phyloP scores from a whole-genome alignment of 169 alveolate genomes.

The Theileria sp. region DNA sequence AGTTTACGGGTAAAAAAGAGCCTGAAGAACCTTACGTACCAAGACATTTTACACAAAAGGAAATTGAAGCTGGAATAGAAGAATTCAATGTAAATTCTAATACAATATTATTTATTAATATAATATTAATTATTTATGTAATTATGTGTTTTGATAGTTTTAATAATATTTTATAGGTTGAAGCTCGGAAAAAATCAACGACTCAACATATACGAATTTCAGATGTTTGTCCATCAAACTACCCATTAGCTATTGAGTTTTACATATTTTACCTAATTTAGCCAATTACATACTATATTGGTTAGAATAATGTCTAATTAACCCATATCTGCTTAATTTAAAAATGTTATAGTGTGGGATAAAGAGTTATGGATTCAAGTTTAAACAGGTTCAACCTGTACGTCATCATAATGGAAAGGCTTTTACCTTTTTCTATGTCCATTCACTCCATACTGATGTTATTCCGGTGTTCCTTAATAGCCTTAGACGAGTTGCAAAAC shows the following conservation, averaged over 20 bases:
- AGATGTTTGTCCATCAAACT: constrained; percentile 2
- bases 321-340: neutral
- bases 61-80: constrained; percentile 37
- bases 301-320: neutral
- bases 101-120: neutral
- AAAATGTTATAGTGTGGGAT: neutral
- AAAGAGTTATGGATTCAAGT: constrained; percentile 80
- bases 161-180: constrained; percentile 19
- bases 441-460: constrained; percentile 78
- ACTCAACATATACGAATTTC: constrained; percentile 23
- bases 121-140: neutral
- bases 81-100: constrained; percentile 19
- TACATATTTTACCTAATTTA: neutral
- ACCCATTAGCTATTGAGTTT: neutral
- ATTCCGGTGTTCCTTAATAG: constrained; percentile 80
- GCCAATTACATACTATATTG: neutral
- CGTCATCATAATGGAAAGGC: constrained; percentile 79
- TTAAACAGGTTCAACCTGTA: constrained; percentile 83
- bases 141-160: no score
- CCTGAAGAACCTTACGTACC: constrained; percentile 66
- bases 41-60: constrained; percentile 49
- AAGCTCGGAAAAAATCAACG: constrained; percentile 31
- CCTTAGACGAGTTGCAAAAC: constrained; percentile 76
- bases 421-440: constrained; percentile 80
- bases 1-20: constrained; percentile 32